Evolutionary conservation across 345 rosid genomes (phyloP).

Genomic region (Moringa oleifera): DNA sequence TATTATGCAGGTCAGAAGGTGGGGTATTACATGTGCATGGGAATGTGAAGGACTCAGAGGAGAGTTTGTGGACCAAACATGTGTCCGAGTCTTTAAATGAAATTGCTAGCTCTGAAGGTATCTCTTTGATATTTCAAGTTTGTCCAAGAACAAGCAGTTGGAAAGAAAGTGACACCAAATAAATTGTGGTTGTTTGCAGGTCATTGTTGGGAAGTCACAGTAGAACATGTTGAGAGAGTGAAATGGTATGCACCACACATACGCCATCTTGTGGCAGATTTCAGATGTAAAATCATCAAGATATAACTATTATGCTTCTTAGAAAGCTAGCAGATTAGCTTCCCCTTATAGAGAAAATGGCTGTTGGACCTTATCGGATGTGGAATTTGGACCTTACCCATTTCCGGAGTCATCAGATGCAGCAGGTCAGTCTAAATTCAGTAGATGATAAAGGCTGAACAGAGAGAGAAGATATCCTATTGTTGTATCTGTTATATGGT

Average conservation of each 20-base stretch:
- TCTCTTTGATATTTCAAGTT: background rate
- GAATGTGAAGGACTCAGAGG: slow-evolving; percentile 76
- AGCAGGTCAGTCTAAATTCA: too few relatives aligned
- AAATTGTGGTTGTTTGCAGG: slow-evolving; percentile 39
- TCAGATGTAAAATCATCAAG: slow-evolving; percentile 45
- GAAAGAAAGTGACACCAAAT: background rate
- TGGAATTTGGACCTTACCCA: too few relatives aligned
- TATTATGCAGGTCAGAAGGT: slow-evolving; percentile 63
- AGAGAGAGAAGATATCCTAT: too few relatives aligned
- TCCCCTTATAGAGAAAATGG: too few relatives aligned
- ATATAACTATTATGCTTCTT: background rate
- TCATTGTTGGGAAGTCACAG: slow-evolving; percentile 58
- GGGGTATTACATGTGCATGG: slow-evolving; percentile 86
- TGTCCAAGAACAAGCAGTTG: background rate
- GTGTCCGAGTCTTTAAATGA: slow-evolving; percentile 45
- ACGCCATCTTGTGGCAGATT: slow-evolving; percentile 88
- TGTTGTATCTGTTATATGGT: too few relatives aligned
- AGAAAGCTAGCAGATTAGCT: too few relatives aligned
- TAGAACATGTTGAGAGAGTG: slow-evolving; percentile 77
- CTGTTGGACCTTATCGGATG: too few relatives aligned
- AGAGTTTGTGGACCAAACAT: slow-evolving; percentile 48
- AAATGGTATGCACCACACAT: slow-evolving; percentile 95
- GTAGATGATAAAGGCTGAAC: too few relatives aligned
- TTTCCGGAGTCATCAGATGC: too few relatives aligned
- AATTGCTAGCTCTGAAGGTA: slow-evolving; percentile 76